Conservation (phyloP, 2,329 filamentous ascomycete species). For the Orbilia brochopaga region DNA sequence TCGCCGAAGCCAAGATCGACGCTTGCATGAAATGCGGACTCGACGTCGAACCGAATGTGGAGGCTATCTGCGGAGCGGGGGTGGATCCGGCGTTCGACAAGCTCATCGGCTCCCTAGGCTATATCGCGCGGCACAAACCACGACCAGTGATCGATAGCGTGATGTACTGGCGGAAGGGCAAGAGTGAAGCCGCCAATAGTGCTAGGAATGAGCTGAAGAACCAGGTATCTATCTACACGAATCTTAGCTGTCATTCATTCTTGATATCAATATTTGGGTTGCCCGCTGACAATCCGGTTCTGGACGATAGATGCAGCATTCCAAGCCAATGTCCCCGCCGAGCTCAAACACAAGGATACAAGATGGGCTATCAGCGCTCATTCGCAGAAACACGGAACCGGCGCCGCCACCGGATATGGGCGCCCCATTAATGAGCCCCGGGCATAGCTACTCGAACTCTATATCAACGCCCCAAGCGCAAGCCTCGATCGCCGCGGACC, state of each 20-base stretch:
- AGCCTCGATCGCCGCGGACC: conserved; percentile 67
- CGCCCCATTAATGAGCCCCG: conserved; percentile 32
- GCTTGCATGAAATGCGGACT: conserved; percentile 76
- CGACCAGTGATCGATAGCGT: conserved; percentile 95
- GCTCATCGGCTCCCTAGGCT: conserved; percentile 83
- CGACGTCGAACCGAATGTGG: conserved; percentile 81
- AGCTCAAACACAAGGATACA: conserved; percentile 43
- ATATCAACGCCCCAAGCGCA: conserved; percentile 50
- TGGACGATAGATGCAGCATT: conserved; percentile 35
- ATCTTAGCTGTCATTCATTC: neutral
- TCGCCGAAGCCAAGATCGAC: conserved; percentile 95
- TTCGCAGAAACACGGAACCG: conserved; percentile 43
- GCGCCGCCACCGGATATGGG: conserved; percentile 19
- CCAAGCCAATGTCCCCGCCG: conserved; percentile 40
- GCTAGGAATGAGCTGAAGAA: conserved; percentile 61
- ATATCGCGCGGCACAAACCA: conserved; percentile 91
- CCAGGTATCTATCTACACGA: conserved; percentile 43
- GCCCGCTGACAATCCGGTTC: conserved; percentile 5
- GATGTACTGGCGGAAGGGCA: conserved; percentile 97
- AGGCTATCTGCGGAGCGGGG: conserved; percentile 86
- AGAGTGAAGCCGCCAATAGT: conserved; percentile 83
- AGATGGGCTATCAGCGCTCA: conserved; percentile 44
- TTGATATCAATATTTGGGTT: neutral
- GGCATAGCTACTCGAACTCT: conserved; percentile 38
- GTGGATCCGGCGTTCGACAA: conserved; percentile 91